Percentiles rank a stretch among this genome's conserved stretches.
Evolutionary conservation across 352 stramenopile genomes (phyloP).

Genomic region (Phytophthora aleatoria): DNA sequence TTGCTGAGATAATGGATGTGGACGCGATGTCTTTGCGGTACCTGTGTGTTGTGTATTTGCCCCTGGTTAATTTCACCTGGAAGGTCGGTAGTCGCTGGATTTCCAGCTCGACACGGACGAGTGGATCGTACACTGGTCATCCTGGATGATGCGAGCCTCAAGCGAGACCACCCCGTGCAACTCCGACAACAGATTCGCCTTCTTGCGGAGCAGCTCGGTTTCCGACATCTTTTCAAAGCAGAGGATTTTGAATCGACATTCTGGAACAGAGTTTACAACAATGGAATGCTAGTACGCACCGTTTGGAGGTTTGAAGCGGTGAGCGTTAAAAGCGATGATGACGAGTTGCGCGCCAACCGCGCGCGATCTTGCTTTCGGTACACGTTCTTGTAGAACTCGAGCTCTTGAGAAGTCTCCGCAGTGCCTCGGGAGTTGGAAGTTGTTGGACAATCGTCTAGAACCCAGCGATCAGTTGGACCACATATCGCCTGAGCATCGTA

Average conservation of each 20-base stretch:
- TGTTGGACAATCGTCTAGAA: slow-evolving; percentile 18
- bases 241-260: not conserved
- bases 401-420: slow-evolving; percentile 48
- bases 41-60: not conserved
- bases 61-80: slow-evolving; percentile 6
- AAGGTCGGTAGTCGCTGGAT: slow-evolving; percentile 32
- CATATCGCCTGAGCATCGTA: not conserved
- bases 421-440: slow-evolving; percentile 10
- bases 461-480: not conserved
- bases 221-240: slow-evolving; percentile 46
- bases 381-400: slow-evolving; percentile 55
- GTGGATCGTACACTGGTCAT: slow-evolving; percentile 70
- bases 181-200: slow-evolving; percentile 55
- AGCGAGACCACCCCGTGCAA: slow-evolving; percentile 59
- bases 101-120: slow-evolving; percentile 81
- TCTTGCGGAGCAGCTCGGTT: slow-evolving; percentile 56
- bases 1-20: not conserved
- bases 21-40: not conserved
- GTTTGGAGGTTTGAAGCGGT: slow-evolving; percentile 36
- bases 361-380: slow-evolving; percentile 51
- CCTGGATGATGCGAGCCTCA: slow-evolving; percentile 57
- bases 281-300: slow-evolving; percentile 29
- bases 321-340: slow-evolving; percentile 16
- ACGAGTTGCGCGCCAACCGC: slow-evolving; percentile 32
- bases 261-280: not conserved